Evolutionary conservation across 2,329 filamentous ascomycete species (phyloP).

Genomic region (Colletotrichum limetticola): DNA sequence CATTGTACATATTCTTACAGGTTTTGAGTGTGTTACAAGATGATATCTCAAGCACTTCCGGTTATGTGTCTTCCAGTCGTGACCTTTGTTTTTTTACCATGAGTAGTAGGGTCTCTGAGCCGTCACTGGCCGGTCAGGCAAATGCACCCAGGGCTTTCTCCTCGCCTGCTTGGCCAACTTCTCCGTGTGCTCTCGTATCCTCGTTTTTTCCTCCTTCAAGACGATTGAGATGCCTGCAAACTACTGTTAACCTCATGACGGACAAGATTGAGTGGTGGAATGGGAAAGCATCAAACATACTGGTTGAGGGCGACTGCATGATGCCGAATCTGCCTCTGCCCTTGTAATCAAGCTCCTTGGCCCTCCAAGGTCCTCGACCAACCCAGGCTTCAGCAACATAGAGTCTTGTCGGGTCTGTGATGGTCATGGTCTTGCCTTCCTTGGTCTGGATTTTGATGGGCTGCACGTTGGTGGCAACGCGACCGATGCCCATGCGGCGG

Average conservation of each 20-base stretch:
- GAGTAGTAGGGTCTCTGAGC: constrained; percentile 90
- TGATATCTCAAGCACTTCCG: background rate
- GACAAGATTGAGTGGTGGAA: background rate
- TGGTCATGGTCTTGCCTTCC: constrained; percentile 76
- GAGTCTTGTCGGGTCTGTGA: constrained; percentile 81
- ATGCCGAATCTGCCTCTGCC: constrained; percentile 78
- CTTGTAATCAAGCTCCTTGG: constrained; percentile 72
- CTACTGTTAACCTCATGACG: background rate
- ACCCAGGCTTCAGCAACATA: constrained; percentile 97
- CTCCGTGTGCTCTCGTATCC: constrained; percentile 83
- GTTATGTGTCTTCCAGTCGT: background rate
- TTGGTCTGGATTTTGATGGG: constrained; percentile 73
- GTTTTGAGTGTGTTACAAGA: constrained; percentile 11
- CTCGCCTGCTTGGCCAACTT: constrained; percentile 79
- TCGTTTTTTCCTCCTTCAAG: constrained; percentile 93
- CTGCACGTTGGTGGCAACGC: constrained; percentile 43
- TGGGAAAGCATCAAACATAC: constrained; percentile 60
- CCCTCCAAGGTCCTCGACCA: constrained; percentile 75
- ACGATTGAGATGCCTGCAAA: constrained; percentile 78
- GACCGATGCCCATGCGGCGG: constrained; percentile 83
- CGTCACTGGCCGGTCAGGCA: constrained; percentile 86
- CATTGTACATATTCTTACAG: constrained; percentile 35
- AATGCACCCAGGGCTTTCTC: constrained; percentile 84
- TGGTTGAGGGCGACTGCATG: constrained; percentile 78
- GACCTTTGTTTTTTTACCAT: constrained; percentile 69